Evolutionary conservation across 352 stramenopile species (phyloP).

Genomic region (Globisporangium lucens): DNA sequence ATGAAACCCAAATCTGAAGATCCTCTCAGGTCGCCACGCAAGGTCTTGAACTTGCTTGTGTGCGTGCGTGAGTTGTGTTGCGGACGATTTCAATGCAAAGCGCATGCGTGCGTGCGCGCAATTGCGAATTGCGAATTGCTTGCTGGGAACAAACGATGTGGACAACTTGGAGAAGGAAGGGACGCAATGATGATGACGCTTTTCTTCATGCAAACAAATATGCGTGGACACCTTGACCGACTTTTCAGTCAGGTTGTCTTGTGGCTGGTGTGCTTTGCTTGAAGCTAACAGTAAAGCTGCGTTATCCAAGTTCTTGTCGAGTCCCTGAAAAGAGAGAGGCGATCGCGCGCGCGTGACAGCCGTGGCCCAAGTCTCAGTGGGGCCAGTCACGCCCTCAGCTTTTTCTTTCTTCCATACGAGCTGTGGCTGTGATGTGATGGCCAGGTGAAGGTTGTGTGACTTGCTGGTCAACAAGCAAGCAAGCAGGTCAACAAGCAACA

Average conservation of each 20-base stretch:
- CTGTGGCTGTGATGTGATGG: neutral
- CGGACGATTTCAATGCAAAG: neutral
- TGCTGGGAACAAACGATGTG: neutral
- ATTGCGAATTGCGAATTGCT: too few relatives aligned
- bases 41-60: neutral
- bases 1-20: neutral
- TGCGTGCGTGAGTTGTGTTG: neutral
- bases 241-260: neutral
- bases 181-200: too few relatives aligned
- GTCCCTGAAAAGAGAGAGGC: neutral
- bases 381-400: neutral
- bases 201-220: neutral
- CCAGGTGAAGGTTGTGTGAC: neutral
- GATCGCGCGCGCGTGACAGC: neutral
- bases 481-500: neutral
- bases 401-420: neutral
- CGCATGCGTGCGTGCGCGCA: neutral
- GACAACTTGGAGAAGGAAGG: neutral
- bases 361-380: neutral
- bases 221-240: neutral
- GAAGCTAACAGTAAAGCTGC: neutral
- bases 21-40: neutral
- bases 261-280: too few relatives aligned
- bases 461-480: neutral
- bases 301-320: neutral